Evolutionary conservation across 176 grass and related monocot genomes (phyloP).

Genomic region (barley (Hordeum vulgare)): DNA sequence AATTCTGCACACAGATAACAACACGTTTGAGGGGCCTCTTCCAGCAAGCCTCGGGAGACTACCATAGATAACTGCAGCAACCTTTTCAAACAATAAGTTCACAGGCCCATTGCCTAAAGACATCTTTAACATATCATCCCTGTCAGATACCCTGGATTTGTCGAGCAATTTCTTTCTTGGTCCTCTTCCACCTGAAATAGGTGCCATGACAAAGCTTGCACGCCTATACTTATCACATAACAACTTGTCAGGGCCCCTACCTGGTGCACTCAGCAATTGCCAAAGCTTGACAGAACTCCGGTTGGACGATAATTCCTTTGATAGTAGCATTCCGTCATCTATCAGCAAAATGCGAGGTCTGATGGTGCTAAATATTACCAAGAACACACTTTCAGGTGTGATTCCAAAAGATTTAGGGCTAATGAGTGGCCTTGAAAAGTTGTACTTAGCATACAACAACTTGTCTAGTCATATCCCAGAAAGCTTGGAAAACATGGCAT

Average conservation of each 20-base stretch:
- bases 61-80: not conserved
- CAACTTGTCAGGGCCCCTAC: not conserved
- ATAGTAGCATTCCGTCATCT: constrained; percentile 26
- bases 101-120: constrained; percentile 5
- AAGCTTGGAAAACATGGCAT: constrained; percentile 4
- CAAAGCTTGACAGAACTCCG: constrained; percentile 32
- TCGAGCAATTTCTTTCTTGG: constrained; percentile 29
- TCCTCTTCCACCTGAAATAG: constrained; percentile 29
- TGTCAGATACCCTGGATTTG: constrained; percentile 8
- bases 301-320: constrained; percentile 38
- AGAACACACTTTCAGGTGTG: constrained; percentile 33
- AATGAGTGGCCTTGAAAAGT: constrained; percentile 20
- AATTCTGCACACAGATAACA: not conserved
- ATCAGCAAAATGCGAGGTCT: constrained; percentile 34
- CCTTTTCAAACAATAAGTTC: constrained; percentile 1
- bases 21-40: constrained; percentile 15
- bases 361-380: constrained; percentile 21
- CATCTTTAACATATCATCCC: constrained; percentile 10
- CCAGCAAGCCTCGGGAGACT: constrained; percentile 5
- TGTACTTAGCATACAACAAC: constrained; percentile 44
- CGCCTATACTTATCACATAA: constrained; percentile 26
- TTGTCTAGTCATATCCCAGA: constrained; percentile 39
- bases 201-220: constrained; percentile 19
- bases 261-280: constrained; percentile 11
- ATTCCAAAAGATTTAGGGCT: constrained; percentile 39